Evolutionary conservation across 352 stramenopile species (phyloP).

Genomic region (Phytophthora uliginosa): DNA sequence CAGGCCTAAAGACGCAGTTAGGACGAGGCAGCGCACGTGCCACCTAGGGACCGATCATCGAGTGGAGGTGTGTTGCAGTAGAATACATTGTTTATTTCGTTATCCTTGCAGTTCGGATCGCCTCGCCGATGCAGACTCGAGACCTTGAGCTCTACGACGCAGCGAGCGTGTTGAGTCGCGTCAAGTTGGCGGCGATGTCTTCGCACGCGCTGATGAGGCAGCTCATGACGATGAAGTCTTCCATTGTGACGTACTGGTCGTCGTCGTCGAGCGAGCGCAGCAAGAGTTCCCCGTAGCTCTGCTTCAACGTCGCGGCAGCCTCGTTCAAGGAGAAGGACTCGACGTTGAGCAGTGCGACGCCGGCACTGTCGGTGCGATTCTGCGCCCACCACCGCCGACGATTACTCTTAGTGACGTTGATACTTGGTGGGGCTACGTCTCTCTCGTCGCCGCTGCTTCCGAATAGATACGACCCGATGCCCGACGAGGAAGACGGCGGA

Average conservation of each 20-base stretch:
- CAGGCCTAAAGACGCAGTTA: slow-evolving; percentile 10
- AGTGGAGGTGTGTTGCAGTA: slow-evolving; percentile 12
- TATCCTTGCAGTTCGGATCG: neutral
- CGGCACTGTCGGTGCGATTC: slow-evolving; percentile 28
- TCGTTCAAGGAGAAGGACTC: slow-evolving; percentile 71
- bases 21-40: neutral
- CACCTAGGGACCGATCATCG: too few species aligned
- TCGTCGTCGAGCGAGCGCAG: slow-evolving; percentile 36
- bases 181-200: slow-evolving; percentile 61
- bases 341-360: slow-evolving; percentile 55
- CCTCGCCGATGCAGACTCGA: too few species aligned
- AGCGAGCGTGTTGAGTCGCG: slow-evolving; percentile 60
- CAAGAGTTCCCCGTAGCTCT: slow-evolving; percentile 62
- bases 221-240: slow-evolving; percentile 78
- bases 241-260: slow-evolving; percentile 51
- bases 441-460: slow-evolving; percentile 11
- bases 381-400: slow-evolving; percentile 20
- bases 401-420: neutral
- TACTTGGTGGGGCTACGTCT: neutral
- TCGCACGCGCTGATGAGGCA: slow-evolving; percentile 67
- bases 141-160: slow-evolving; percentile 36
- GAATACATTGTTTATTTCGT: slow-evolving; percentile 28
- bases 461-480: slow-evolving; percentile 23
- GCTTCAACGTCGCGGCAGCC: slow-evolving; percentile 49
- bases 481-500: slow-evolving; percentile 33